Evolutionary conservation across 2,329 filamentous ascomycete species (phyloP).

Genomic region (Scytalidium sp.): DNA sequence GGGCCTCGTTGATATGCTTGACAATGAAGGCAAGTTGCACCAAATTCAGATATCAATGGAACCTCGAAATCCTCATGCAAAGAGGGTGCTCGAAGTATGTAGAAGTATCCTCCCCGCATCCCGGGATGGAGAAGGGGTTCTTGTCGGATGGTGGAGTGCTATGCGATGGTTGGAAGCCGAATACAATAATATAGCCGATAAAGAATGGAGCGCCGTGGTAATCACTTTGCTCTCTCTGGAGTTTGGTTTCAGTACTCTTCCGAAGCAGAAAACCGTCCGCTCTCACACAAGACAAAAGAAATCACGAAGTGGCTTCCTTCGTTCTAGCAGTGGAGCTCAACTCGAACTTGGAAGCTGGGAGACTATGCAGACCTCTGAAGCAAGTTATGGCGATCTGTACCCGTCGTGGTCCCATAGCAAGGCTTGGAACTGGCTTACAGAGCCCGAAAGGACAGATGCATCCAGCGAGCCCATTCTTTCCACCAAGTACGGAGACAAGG

Average conservation of each 20-base stretch:
- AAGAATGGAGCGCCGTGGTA: constrained; percentile 69
- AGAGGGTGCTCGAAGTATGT: constrained; percentile 58
- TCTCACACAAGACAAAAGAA: constrained; percentile 32
- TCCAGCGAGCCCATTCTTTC: not conserved
- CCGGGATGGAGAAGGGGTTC: constrained; percentile 55
- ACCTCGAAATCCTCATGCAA: constrained; percentile 60
- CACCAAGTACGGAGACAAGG: constrained; percentile 42
- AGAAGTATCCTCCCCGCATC: constrained; percentile 60
- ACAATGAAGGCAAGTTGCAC: constrained; percentile 60
- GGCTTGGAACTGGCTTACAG: constrained; percentile 71
- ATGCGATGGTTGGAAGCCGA: constrained; percentile 63
- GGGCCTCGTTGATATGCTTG: constrained; percentile 65
- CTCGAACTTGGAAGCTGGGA: constrained; percentile 39
- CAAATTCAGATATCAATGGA: constrained; percentile 66
- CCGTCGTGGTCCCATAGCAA: constrained; percentile 58
- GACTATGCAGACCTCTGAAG: constrained; percentile 43
- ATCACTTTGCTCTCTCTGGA: constrained; percentile 64
- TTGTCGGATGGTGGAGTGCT: constrained; percentile 71
- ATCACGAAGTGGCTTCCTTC: constrained; percentile 36
- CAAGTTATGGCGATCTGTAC: constrained; percentile 21
- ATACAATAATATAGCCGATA: constrained; percentile 43
- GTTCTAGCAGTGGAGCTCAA: constrained; percentile 45
- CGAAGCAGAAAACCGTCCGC: constrained; percentile 28
- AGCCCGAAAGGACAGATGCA: constrained; percentile 24
- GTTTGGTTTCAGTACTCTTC: constrained; percentile 50